Base-by-base conservation (phyloP, 352 stramenopile species). In the Phytopythium litorale region DNA sequence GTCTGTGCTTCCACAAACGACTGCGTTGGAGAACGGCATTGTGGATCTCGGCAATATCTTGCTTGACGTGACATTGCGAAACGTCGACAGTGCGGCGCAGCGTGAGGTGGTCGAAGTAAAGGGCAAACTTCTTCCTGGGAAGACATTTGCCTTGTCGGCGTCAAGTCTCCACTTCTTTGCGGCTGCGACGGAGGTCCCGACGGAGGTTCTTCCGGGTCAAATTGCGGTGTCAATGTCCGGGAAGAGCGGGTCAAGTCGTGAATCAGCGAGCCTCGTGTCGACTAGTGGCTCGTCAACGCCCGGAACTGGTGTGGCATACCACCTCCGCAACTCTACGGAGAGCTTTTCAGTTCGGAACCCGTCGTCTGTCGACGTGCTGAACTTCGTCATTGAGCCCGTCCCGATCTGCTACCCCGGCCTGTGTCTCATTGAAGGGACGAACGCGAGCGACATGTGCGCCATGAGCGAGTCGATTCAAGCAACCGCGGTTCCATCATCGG, bases 321-420 rank as follows among this genome's bases (percentile, higher is more conserved):
- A 88, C 56, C 59, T 93, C n/a, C 80, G 79, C 21, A 90, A 84
- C 45, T 76, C 68, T 7, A 73, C 60, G 4, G 87, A 96, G 68
- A 89, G 73, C 28, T 96, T 96, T 55, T 94, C 75, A 69, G 82
- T 96, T 38, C 75, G 81, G 9, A 96, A 94, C 64, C 83, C 84
- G 16, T 94, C 81, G 13, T 76, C 75, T 11, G 60, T 68, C 0
- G 73, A 92, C 63, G 64, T 81, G 19, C 68, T 96, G 4, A 89
- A 89, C 38, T 95, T 93, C 56, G 66, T 70, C 9, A 91, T 96
- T 28, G 81, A 86, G 18, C 75, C 76, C 28, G 67, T 88, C 16
- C 70, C 79, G 4, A 92, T 92, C 75, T 75, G 84, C 56, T 78
- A 81, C 12, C 56, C 81, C 0, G 82, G 84, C 6, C 58, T 92